Base-by-base conservation (phyloP, 2,329 filamentous ascomycete genomes). In the Neonectria sp. region DNA sequence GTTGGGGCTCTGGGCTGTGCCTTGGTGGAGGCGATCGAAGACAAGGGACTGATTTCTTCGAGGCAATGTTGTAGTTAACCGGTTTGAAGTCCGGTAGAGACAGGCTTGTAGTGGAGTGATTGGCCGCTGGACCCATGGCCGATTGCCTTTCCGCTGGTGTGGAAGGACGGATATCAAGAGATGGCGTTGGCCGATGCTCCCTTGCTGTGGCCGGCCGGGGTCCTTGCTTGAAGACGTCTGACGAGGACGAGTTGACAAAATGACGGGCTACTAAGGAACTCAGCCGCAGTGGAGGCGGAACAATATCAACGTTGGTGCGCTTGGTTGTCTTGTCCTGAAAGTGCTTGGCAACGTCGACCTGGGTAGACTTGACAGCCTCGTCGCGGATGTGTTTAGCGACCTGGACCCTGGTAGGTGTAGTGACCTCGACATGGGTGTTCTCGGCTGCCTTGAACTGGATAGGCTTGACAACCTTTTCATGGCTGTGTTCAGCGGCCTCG, bases 1-100 rank as follows among this genome's bases (percentile, higher is more conserved):
- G 73, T 46, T 81, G 75, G 11, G 73, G 69, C 55, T 73, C 72
- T 6, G 65, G 67, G 52, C 76, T 75, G 21, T 75, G 62, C 53
- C 70, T 72, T 29, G 74, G 67, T 29, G 74, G 60, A 49, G 73
- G 70, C 35, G 76, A 66, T 37, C 72, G 71, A 45, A 75, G 74
- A 27, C 68, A 73, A 11, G 71, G 73, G 52, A 71, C 71, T 17
- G 79, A 80, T 65, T 77, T 78, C 69, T 72, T 76, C 48, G 71
- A 68, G 13, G 71, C 68, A 29, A 76, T 71, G n/a, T 52, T 35
- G 59, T 71, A 69, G 58, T 68, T 25, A 43, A 66, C 55, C 57
- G 70, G 72, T 49, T 66, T 69, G 17, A 63, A 45, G 9, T 69
- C 63, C 12, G 67, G 55, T 15, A 69, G 53, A n/a, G 71, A 67